Conservation (phyloP, 2,329 filamentous ascomycete species). For the Neofusicoccum sp. region DNA sequence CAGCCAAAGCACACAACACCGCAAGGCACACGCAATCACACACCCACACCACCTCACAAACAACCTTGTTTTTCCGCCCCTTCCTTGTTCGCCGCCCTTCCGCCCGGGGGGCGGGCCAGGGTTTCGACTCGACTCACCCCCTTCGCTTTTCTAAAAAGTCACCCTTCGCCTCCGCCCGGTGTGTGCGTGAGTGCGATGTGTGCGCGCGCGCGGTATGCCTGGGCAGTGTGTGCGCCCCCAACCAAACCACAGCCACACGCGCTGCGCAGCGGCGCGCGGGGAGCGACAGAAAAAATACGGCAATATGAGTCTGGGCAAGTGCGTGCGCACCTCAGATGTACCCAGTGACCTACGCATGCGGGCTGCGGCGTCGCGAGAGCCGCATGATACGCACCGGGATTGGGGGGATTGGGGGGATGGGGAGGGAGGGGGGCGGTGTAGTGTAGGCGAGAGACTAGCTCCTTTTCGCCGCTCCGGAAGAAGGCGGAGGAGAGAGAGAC, state of each 20-base stretch:
- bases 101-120: too few species aligned
- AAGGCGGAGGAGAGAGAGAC: too few species aligned
- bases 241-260: not conserved
- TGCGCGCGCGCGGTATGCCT: too few species aligned
- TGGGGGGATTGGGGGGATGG: not conserved
- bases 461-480: too few species aligned
- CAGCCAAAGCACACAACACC: not conserved
- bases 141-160: not conserved
- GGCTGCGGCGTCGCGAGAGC: not conserved
- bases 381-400: not conserved
- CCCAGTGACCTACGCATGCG: conserved; percentile 6
- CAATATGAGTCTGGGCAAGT: not conserved
- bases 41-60: not conserved
- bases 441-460: too few species aligned
- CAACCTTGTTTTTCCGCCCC: too few species aligned
- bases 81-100: too few species aligned
- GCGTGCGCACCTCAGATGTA: not conserved
- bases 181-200: not conserved
- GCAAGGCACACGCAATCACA: not conserved
- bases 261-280: not conserved
- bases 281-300: not conserved
- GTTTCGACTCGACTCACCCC: too few species aligned
- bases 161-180: not conserved
- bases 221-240: too few species aligned
- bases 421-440: not conserved